Percentiles rank a stretch among this genome's conserved stretches.
Conservation (phyloP, 805 yeast genomes). For the Yarrowia keelungensis region DNA sequence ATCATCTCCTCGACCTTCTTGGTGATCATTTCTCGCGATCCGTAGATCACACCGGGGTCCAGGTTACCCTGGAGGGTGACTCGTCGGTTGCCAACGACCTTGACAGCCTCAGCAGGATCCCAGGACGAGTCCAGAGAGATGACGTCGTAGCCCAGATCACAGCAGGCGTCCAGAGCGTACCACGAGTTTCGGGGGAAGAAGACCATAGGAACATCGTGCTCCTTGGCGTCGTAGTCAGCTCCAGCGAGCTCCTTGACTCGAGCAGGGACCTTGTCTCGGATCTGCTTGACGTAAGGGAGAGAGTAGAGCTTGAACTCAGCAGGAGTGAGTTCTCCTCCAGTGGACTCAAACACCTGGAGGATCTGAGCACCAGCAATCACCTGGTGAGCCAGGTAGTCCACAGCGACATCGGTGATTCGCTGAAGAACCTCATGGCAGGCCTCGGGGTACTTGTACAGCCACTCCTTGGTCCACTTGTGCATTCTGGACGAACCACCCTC, state of each 20-base stretch:
- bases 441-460: constrained; percentile 84
- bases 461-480: constrained; percentile 88
- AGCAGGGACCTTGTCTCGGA: constrained; percentile 68
- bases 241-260: constrained; percentile 56
- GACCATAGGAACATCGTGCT: constrained; percentile 71
- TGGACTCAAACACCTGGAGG: constrained; percentile 94
- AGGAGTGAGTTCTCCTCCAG: constrained; percentile 98
- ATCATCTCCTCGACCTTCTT: constrained; percentile 88
- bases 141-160: constrained; percentile 79
- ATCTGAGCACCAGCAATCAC: constrained; percentile 98
- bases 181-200: constrained; percentile 96
- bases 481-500: constrained; percentile 96
- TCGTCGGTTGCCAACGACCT: constrained; percentile 68
- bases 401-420: constrained; percentile 82
- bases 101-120: constrained; percentile 84
- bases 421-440: constrained; percentile 74
- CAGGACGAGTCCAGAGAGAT: constrained; percentile 95
- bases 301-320: constrained; percentile 86
- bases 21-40: constrained; percentile 80
- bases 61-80: constrained; percentile 91
- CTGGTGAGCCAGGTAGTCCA: constrained; percentile 92
- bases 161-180: constrained; percentile 89
- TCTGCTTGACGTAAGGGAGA: constrained; percentile 83
- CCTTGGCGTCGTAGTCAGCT: constrained; percentile 23
- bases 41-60: constrained; percentile 95